Percentiles rank a stretch among this genome's conserved stretches.
phyloP scores from a whole-genome alignment of 805 yeast genomes.

The Yarrowia hollandica region DNA sequence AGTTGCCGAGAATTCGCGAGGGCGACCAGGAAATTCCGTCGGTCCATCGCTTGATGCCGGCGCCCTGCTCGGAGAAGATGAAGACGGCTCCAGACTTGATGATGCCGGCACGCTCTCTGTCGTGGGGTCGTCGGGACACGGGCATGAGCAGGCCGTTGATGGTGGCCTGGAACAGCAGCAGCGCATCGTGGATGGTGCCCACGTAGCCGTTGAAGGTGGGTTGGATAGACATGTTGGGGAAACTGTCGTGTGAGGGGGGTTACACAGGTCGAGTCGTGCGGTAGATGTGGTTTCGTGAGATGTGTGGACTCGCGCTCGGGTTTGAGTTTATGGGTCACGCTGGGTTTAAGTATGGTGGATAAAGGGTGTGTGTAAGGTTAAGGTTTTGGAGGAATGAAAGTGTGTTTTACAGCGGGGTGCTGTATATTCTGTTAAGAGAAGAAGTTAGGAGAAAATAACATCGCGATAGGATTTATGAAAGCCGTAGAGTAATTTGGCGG shows the following conservation, averaged over 20 bases:
- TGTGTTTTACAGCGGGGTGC: background rate
- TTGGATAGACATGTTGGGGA: slow-evolving; percentile 38
- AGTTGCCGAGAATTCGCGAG: slow-evolving; percentile 80
- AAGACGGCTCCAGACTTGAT: slow-evolving; percentile 79
- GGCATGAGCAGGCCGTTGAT: slow-evolving; percentile 58
- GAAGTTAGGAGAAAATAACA: no score
- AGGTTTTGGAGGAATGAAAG: slow-evolving; percentile 4
- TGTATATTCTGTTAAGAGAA: no score
- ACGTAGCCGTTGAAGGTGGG: slow-evolving; percentile 78
- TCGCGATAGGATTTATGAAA: background rate
- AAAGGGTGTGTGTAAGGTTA: slow-evolving; percentile 17
- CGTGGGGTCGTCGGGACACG: slow-evolving; percentile 79
- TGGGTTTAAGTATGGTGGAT: slow-evolving; percentile 28
- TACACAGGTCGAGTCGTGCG: no score
- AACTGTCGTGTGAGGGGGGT: background rate
- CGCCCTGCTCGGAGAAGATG: slow-evolving; percentile 77
- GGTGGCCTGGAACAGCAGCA: slow-evolving; percentile 77
- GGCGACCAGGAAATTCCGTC: slow-evolving; percentile 97
- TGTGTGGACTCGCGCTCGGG: slow-evolving; percentile 15
- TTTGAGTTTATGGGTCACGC: slow-evolving; percentile 27
- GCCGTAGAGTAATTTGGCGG: background rate
- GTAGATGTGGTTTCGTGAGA: background rate
- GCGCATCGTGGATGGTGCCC: slow-evolving; percentile 79
- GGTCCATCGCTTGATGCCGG: slow-evolving; percentile 92
- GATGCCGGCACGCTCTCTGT: slow-evolving; percentile 63